Percentiles rank a stretch among this genome's conserved stretches.
These are phyloP conservation scores for Chiua virens DNA, from an alignment of 768 basidiomycete species.

Conservation along the genomic window DNA sequence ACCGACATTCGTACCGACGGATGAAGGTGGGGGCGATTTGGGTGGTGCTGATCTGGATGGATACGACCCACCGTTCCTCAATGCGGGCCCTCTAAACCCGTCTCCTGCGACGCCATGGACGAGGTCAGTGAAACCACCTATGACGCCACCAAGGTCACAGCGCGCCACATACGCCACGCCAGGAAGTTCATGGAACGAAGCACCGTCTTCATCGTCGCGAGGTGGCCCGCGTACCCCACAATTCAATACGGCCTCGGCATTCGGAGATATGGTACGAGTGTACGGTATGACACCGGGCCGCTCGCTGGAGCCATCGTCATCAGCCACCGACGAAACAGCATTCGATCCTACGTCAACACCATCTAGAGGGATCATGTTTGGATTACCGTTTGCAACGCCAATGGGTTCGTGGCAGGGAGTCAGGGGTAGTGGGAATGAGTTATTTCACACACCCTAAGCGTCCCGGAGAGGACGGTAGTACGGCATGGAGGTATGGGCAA, in stretches of 20 bases:
- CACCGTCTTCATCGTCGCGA: conserved; percentile 42
- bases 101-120: conserved; percentile 58
- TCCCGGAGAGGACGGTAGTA: conserved; percentile 22
- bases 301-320: conserved; percentile 29
- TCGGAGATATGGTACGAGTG: conserved; percentile 38
- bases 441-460: conserved; percentile 58
- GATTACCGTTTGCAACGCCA: conserved; percentile 59
- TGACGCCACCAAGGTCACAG: conserved; percentile 46
- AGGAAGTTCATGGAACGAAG: conserved; percentile 47
- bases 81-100: conserved; percentile 48
- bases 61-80: conserved; percentile 61
- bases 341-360: conserved; percentile 83
- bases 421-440: conserved; percentile 38
- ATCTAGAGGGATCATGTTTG: conserved; percentile 72
- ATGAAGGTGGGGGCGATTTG: conserved; percentile 38
- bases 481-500: conserved; percentile 8
- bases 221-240: conserved; percentile 58
- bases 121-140: conserved; percentile 36
- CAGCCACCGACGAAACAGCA: conserved; percentile 47
- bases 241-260: conserved; percentile 28
- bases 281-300: conserved; percentile 40
- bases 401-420: conserved; percentile 27
- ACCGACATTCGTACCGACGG: conserved; percentile 70
- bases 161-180: conserved; percentile 31
- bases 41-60: conserved; percentile 31